A percentile compares a stretch with the other conserved stretches of the same genome.
Conservation (phyloP, 2,329 filamentous ascomycete species). For the Beauveria asiatica region DNA sequence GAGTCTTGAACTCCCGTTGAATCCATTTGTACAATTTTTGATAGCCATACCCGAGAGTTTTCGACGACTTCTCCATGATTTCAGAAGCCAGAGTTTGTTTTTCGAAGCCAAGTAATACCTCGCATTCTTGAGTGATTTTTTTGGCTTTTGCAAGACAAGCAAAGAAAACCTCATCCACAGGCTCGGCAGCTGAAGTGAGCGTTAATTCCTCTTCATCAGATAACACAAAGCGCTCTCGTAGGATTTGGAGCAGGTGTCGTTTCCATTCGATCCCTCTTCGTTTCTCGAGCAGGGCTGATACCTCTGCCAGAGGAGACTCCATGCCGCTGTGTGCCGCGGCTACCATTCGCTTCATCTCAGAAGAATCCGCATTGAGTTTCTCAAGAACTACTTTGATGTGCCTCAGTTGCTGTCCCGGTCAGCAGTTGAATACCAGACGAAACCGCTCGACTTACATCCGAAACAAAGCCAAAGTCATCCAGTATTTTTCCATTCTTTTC, state of each 20-base stretch:
- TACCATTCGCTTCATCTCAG: constrained; percentile 72
- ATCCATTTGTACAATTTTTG: constrained; percentile 96
- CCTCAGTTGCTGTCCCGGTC: constrained; percentile 61
- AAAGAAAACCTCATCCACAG: constrained; percentile 83
- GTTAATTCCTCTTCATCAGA: constrained; percentile 70
- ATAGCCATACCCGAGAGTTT: constrained; percentile 78
- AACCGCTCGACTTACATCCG: constrained; percentile 52
- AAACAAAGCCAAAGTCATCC: constrained; percentile 78
- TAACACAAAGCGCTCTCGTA: constrained; percentile 76
- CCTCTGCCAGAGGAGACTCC: constrained; percentile 66
- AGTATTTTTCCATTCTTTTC: constrained; percentile 87
- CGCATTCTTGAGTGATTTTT: constrained; percentile 79
- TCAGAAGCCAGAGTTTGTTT: constrained; percentile 82
- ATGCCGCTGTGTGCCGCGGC: constrained; percentile 67
- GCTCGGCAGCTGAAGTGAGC: constrained; percentile 69
- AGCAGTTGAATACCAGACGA: constrained; percentile 19
- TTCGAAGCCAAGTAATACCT: constrained; percentile 81
- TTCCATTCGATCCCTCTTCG: constrained; percentile 69
- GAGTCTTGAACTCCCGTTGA: constrained; percentile 81
- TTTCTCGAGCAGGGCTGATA: constrained; percentile 62
- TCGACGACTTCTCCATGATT: constrained; percentile 83
- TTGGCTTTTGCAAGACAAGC: constrained; percentile 68
- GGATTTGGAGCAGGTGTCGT: constrained; percentile 66
- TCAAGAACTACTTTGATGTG: constrained; percentile 73
- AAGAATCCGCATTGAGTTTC: constrained; percentile 70